Conservation (phyloP, 768 basidiomycete species). For the Galerina sulciceps region DNA sequence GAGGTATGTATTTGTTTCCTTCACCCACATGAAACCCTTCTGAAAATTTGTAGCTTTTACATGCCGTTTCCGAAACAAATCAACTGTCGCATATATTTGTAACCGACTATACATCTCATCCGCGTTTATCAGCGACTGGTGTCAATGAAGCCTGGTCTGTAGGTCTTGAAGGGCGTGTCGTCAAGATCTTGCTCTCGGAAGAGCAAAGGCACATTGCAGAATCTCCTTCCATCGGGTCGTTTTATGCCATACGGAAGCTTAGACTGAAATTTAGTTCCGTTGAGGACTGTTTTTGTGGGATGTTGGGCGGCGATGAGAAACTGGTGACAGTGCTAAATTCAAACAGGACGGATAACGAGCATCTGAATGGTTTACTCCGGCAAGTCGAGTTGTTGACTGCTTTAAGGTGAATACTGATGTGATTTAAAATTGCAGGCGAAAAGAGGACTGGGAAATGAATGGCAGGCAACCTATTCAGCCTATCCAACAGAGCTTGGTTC, state of each 20-base stretch:
- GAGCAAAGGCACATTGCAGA: conserved; percentile 45
- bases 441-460: conserved; percentile 3
- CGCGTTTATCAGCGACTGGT: conserved; percentile 38
- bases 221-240: conserved; percentile 41
- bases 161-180: conserved; percentile 52
- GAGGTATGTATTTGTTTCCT: conserved; percentile 45
- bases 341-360: conserved; percentile 36
- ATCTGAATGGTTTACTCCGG: conserved; percentile 46
- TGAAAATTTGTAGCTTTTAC: conserved; percentile 47
- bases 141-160: conserved; percentile 40
- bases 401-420: conserved; percentile 24
- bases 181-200: conserved; percentile 57
- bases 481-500: not conserved
- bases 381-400: conserved; percentile 22
- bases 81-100: conserved; percentile 50
- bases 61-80: conserved; percentile 34
- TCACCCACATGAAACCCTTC: not conserved
- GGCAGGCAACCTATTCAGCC: not conserved
- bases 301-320: conserved; percentile 49
- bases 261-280: conserved; percentile 43
- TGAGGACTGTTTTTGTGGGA: conserved; percentile 40
- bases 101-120: conserved; percentile 67
- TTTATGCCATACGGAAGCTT: conserved; percentile 55
- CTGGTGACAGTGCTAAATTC: conserved; percentile 49
- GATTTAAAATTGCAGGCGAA: conserved; percentile 31